Evolutionary conservation across 169 alveolate genomes (phyloP).

Genomic region (Cryptosporidium bovis): DNA sequence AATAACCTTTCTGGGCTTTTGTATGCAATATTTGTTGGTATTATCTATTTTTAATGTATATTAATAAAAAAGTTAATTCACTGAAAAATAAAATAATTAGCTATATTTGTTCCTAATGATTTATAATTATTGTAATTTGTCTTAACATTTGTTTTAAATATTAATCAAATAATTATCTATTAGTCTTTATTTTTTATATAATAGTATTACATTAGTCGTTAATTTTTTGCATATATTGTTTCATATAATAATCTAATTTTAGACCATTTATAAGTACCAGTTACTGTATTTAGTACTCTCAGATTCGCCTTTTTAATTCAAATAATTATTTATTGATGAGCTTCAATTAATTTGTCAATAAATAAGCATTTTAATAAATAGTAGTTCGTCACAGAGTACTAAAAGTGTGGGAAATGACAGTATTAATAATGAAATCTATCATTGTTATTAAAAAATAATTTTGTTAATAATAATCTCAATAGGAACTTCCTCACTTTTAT

Average conservation of each 20-base stretch:
- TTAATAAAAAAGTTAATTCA: constrained; percentile 13
- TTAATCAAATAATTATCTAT: too few relatives aligned
- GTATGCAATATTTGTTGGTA: constrained; percentile 25
- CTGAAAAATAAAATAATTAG: too few relatives aligned
- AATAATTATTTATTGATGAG: neutral
- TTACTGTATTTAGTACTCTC: constrained; percentile 21
- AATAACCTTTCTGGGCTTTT: constrained; percentile 64
- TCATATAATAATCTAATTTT: constrained; percentile 2
- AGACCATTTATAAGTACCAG: too few relatives aligned
- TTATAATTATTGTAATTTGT: too few relatives aligned
- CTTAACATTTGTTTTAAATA: too few relatives aligned
- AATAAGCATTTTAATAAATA: neutral
- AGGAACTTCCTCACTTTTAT: too few relatives aligned
- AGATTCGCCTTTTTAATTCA: constrained; percentile 72
- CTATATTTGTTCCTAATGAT: too few relatives aligned
- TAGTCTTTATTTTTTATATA: too few relatives aligned
- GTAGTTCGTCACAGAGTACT: constrained; percentile 28
- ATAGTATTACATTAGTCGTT: neutral
- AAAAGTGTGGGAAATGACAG: too few relatives aligned
- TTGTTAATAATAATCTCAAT: too few relatives aligned
- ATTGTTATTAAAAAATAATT: too few relatives aligned
- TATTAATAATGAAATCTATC: too few relatives aligned
- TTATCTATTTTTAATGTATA: neutral
- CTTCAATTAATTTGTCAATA: neutral
- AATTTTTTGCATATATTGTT: neutral